A percentile compares a stretch with the other conserved stretches of the same genome.
Conservation (phyloP, 345 rosid species). For the Corymbia maculata region DNA sequence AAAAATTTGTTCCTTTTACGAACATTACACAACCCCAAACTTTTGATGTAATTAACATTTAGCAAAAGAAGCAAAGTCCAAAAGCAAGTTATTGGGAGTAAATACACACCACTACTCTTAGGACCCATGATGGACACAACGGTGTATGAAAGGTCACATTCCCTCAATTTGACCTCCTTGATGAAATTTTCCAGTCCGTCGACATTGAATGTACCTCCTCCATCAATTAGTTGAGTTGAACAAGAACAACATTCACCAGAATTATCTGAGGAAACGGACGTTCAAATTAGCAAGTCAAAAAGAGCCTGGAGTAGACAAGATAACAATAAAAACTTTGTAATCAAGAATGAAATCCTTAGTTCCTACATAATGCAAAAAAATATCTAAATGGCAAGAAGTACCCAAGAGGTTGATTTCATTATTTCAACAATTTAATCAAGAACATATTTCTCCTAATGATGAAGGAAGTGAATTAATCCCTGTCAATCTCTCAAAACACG, state of each 20-base stretch:
- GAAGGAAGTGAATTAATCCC: neutral
- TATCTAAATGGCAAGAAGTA: neutral
- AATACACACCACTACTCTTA: slow-evolving; percentile 80
- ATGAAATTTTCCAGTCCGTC: slow-evolving; percentile 63
- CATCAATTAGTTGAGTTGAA: slow-evolving; percentile 94
- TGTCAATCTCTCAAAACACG: neutral
- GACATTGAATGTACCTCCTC: slow-evolving; percentile 71
- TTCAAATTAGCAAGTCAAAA: neutral
- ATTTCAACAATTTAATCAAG: neutral
- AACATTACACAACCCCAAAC: neutral
- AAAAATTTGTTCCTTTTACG: neutral
- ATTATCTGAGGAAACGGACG: slow-evolving; percentile 16
- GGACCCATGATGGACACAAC: slow-evolving; percentile 97
- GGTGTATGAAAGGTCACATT: slow-evolving; percentile 85
- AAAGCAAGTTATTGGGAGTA: neutral
- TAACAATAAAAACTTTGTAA: neutral
- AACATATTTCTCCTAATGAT: neutral
- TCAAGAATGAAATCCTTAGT: neutral
- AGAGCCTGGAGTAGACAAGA: neutral
- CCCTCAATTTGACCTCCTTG: slow-evolving; percentile 62
- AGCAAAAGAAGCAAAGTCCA: neutral
- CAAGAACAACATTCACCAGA: slow-evolving; percentile 50
- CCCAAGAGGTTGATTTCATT: neutral
- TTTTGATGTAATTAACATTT: neutral
- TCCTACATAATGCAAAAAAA: neutral